phyloP scores from a whole-genome alignment of 331 rosid genomes.

The Pyracantha coccinea region DNA sequence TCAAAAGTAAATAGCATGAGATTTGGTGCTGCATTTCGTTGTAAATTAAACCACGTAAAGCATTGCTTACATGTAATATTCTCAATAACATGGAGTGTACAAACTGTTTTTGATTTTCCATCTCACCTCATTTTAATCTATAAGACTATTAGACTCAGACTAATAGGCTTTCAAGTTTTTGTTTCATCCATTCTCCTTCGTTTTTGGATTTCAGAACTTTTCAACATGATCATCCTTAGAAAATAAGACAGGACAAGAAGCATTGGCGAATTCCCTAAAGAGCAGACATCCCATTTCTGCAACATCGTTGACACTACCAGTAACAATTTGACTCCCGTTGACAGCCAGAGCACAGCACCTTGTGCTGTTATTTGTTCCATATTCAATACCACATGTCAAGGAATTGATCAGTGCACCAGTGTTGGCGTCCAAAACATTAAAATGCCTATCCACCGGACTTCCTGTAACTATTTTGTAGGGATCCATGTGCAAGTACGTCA shows the following conservation, averaged over 20 bases:
- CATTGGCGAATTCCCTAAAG: slow-evolving; percentile 30
- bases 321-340: not conserved
- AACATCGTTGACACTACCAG: not conserved
- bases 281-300: slow-evolving; percentile 12
- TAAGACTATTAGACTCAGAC: not conserved
- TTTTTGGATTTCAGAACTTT: not conserved
- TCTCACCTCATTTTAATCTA: not conserved
- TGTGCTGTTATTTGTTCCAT: not conserved
- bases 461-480: slow-evolving; percentile 69
- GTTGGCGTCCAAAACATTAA: slow-evolving; percentile 57
- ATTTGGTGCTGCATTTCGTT: not conserved
- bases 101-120: not conserved
- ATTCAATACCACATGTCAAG: slow-evolving; percentile 19
- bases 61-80: not conserved
- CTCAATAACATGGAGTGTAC: not conserved
- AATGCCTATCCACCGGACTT: slow-evolving; percentile 19
- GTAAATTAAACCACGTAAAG: not conserved
- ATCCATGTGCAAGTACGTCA: slow-evolving; percentile 59
- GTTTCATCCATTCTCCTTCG: not conserved
- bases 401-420: slow-evolving; percentile 45
- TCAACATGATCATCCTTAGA: not conserved
- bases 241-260: not conserved
- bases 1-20: not conserved
- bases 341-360: not conserved
- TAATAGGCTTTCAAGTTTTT: too few relatives aligned